A percentile compares a stretch with the other conserved stretches of the same genome.
phyloP scores from a whole-genome alignment of 495 filamentous ascomycete genomes.

The Daldinia bambusicola region DNA sequence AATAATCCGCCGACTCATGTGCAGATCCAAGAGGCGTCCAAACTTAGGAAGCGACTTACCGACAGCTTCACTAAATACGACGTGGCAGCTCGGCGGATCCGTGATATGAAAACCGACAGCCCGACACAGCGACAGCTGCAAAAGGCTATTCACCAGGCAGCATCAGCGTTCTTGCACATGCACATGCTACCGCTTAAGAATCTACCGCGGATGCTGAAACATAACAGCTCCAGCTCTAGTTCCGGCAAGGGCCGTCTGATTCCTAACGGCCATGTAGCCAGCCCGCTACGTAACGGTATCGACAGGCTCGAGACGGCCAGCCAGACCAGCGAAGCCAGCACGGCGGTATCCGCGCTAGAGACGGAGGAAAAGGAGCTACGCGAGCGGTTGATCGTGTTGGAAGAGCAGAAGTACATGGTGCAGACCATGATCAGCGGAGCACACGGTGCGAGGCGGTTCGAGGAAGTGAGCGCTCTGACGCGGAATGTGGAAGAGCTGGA shows the following conservation, averaged over 20 bases:
- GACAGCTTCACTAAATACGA: conserved; percentile 94
- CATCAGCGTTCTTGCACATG: conserved; percentile 84
- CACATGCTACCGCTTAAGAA: conserved; percentile 94
- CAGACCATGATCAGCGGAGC: conserved; percentile 88
- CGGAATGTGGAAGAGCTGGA: conserved; percentile 87
- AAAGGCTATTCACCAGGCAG: conserved; percentile 83
- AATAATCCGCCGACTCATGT: conserved; percentile 70
- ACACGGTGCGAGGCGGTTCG: conserved; percentile 81
- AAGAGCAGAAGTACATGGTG: conserved; percentile 95
- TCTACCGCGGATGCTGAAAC: conserved; percentile 82
- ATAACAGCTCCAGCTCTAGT: conserved; percentile 62
- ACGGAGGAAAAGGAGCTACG: conserved; percentile 86
- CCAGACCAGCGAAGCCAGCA: conserved; percentile 67
- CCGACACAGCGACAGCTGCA: conserved; percentile 81
- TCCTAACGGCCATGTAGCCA: conserved; percentile 48
- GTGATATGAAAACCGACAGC: conserved; percentile 76
- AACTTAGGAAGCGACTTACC: conserved; percentile 88
- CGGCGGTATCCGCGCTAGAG: conserved; percentile 77
- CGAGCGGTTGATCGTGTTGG: conserved; percentile 86
- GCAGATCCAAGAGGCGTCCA: conserved; percentile 87
- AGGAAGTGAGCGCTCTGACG: conserved; percentile 84
- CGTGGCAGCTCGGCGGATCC: conserved; percentile 81
- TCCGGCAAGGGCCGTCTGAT: conserved; percentile 53
- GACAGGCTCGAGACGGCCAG: conserved; percentile 68
- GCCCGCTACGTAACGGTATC: conserved; percentile 56